A percentile compares a stretch with the other conserved stretches of the same genome.
Conservation (phyloP, 139 green algal genomes). For the Parachlorella kessleri region DNA sequence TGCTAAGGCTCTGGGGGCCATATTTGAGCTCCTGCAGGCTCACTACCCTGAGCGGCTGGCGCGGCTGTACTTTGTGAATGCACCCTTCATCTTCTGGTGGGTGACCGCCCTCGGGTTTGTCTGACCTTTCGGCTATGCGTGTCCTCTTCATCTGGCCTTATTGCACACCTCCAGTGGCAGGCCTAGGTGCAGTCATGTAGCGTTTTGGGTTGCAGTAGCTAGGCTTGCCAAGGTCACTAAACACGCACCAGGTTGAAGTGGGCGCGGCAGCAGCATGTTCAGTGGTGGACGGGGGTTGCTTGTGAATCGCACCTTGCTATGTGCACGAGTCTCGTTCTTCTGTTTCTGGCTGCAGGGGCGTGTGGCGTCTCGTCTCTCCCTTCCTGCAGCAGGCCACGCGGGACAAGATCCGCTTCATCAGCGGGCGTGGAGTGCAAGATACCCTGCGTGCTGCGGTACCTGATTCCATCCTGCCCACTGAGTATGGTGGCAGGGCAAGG, state of each 20-base stretch:
- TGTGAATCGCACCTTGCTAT: background rate
- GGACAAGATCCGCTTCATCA: conserved; percentile 67
- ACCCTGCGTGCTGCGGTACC: conserved; percentile 39
- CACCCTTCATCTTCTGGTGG: conserved; percentile 63
- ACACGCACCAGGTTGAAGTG: background rate
- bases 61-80: conserved; percentile 62
- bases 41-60: conserved; percentile 65
- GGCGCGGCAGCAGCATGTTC: background rate
- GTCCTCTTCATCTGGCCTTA: background rate
- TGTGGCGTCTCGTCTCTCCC: conserved; percentile 66
- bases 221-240: background rate
- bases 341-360: too few relatives aligned
- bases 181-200: background rate
- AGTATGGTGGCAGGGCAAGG: conserved; percentile 51
- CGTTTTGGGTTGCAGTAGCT: background rate
- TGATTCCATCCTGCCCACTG: conserved; percentile 51
- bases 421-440: background rate
- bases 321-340: conserved; percentile 60
- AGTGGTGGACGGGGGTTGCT: too few relatives aligned
- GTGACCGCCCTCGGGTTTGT: too few relatives aligned
- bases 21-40: conserved; percentile 66
- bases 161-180: background rate
- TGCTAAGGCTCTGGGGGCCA: conserved; percentile 40
- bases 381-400: conserved; percentile 62
- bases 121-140: background rate